Evolutionary conservation across 208 protist species (phyloP), one percentile per base, ranked within the genome.

Genomic region (Strigomonas culicis): DNA sequence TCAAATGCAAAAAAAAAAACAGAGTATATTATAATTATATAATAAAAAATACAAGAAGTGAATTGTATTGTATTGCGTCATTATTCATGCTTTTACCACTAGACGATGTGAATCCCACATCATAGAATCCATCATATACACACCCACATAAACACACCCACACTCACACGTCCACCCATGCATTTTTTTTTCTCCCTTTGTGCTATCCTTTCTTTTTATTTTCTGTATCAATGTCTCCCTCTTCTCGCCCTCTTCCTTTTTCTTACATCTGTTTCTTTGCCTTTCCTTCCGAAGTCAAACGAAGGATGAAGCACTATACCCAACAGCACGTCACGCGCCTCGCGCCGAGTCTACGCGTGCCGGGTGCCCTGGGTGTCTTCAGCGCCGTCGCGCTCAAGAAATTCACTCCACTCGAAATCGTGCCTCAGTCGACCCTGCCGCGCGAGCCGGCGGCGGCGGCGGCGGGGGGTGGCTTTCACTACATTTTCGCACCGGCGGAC

Each of bases 321-420:
- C n/a, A 30, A 1, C 36, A 13, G 41, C 1, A 49, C 19, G 36
- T 41, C 8, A 41, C 36, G 36, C 36, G 36, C 13, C 36, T 41
- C 36, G 36, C 36, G 13, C 36, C 8, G 8, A 41, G 36, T 13
- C 36, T 6, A 6, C 56, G 36, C 67, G 61, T 22, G 49, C 59
- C 36, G 63, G 60, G 32, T 70, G 51, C 56, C 68, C 59, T 39
- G 19, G 50, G 11, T 8, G 36, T 31, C 17, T n/a, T 31, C 64
- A 66, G 4, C 53, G 17, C 27, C 59, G 2, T 24, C 32, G 30
- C 6, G 22, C 8, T 41, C 36, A 41, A 41, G 13, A 41, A 41
- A 13, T 41, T 41, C 36, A 41, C 36, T 13, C 36, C 36, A 41
- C 6, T 41, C 13, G 36, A 41, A 41, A 41, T 41, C 36, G 8